Evolutionary conservation across 768 basidiomycete genomes (phyloP).

Genomic region (Phanerochaete carnosa): DNA sequence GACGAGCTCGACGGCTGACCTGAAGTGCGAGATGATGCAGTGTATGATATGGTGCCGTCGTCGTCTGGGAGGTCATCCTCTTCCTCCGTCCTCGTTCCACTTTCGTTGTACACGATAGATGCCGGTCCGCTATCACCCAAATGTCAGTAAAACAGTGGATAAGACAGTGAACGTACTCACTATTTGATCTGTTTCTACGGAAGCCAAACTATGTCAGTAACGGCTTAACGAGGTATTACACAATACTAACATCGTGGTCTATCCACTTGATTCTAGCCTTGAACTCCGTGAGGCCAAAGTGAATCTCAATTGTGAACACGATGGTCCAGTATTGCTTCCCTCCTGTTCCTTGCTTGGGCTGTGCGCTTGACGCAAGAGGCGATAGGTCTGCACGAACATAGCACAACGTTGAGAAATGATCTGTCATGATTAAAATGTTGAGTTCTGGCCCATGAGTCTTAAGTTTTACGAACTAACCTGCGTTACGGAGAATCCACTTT

Average conservation of each 20-base stretch:
- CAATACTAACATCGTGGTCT: conserved; percentile 55
- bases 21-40: conserved; percentile 33
- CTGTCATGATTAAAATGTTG: conserved; percentile 27
- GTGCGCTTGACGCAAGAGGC: conserved; percentile 65
- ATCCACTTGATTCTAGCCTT: conserved; percentile 80
- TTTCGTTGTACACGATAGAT: conserved; percentile 78
- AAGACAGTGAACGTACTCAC: conserved; percentile 39
- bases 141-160: conserved; percentile 1
- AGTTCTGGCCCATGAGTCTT: not conserved
- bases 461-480: conserved; percentile 25
- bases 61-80: conserved; percentile 71
- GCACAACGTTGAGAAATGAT: conserved; percentile 74
- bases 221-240: not conserved
- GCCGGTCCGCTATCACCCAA: conserved; percentile 61
- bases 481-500: conserved; percentile 68
- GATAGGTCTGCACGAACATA: conserved; percentile 78
- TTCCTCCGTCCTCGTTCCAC: conserved; percentile 70
- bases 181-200: conserved; percentile 65
- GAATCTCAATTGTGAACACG: conserved; percentile 80
- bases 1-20: conserved; percentile 48
- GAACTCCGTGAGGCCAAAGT: conserved; percentile 81
- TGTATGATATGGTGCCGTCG: conserved; percentile 36
- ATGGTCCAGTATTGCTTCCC: conserved; percentile 82
- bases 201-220: not conserved
- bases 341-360: conserved; percentile 57